Evolutionary conservation across 768 basidiomycete genomes (phyloP).

Genomic region (Candolleomyces eurysporus): DNA sequence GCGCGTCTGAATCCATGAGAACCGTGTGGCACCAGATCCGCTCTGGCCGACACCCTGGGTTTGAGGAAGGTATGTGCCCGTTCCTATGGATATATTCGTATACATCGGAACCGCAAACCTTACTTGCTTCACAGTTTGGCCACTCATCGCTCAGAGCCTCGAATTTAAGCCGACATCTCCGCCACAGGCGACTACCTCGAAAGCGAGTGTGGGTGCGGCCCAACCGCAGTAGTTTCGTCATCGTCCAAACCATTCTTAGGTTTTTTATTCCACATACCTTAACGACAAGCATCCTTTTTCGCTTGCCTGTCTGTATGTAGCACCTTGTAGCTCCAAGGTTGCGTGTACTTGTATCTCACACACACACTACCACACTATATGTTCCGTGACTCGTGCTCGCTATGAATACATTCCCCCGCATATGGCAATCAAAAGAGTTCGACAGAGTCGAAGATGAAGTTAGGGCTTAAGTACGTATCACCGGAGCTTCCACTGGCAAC

Average conservation of each 20-base stretch:
- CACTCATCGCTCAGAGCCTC: slow-evolving; percentile 58
- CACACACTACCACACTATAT: too few relatives aligned
- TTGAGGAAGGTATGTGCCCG: slow-evolving; percentile 66
- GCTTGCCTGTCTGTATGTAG: background rate
- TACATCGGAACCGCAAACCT: background rate
- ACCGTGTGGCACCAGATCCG: slow-evolving; percentile 85
- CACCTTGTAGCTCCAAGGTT: background rate
- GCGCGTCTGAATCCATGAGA: slow-evolving; percentile 79
- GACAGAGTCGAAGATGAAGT: slow-evolving; percentile 43
- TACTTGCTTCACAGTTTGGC: slow-evolving; percentile 51
- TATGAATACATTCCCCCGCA: too few relatives aligned
- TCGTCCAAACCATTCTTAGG: background rate
- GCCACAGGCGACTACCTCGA: slow-evolving; percentile 6
- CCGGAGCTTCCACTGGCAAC: slow-evolving; percentile 44
- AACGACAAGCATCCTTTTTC: slow-evolving; percentile 1
- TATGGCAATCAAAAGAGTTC: slow-evolving; percentile 30
- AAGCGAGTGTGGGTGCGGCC: slow-evolving; percentile 16
- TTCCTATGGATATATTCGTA: background rate
- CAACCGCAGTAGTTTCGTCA: slow-evolving; percentile 1
- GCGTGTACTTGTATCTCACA: background rate
- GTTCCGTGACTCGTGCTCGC: too few relatives aligned
- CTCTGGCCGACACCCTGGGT: slow-evolving; percentile 79
- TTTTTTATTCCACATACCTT: background rate
- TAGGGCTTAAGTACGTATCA: slow-evolving; percentile 42
- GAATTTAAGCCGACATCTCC: slow-evolving; percentile 50